Percentiles rank a stretch among this genome's conserved stretches.
phyloP scores from a whole-genome alignment of 2,329 filamentous ascomycete species.

The Fusarium sp. region DNA sequence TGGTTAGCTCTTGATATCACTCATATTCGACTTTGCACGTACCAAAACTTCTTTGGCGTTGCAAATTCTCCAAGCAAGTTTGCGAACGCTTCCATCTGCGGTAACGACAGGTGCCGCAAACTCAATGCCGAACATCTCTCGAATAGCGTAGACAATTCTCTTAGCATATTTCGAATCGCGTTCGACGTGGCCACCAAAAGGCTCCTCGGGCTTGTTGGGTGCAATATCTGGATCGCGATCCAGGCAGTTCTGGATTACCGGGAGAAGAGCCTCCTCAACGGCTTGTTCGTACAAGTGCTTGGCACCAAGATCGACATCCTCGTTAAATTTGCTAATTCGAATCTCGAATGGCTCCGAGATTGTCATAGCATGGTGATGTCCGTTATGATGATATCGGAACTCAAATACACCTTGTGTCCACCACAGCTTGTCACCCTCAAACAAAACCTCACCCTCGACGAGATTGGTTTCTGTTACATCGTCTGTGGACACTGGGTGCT shows the following conservation, averaged over 20 bases:
- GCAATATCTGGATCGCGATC: constrained; percentile 93
- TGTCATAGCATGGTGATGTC: constrained; percentile 92
- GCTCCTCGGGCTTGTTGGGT: constrained; percentile 81
- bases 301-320: constrained; percentile 73
- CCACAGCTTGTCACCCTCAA: constrained; percentile 93
- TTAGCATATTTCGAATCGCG: constrained; percentile 89
- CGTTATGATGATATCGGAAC: constrained; percentile 95
- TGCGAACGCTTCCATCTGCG: constrained; percentile 90
- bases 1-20: constrained; percentile 9
- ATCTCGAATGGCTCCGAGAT: constrained; percentile 96
- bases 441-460: constrained; percentile 85
- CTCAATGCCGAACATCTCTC: constrained; percentile 97
- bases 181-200: constrained; percentile 87
- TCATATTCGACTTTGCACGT: constrained; percentile 56
- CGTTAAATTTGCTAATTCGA: constrained; percentile 81
- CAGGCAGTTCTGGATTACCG: constrained; percentile 90
- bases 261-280: constrained; percentile 82
- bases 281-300: constrained; percentile 74
- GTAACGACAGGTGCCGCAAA: constrained; percentile 93
- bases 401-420: constrained; percentile 98
- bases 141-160: constrained; percentile 92
- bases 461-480: constrained; percentile 69
- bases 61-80: constrained; percentile 93
- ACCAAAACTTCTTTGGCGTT: constrained; percentile 96
- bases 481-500: constrained; percentile 68